A percentile compares a stretch with the other conserved stretches of the same genome.
Evolutionary conservation across 1,284 basidiomycete genomes (phyloP).

Genomic region (Austroboletus novae-zelandiae): DNA sequence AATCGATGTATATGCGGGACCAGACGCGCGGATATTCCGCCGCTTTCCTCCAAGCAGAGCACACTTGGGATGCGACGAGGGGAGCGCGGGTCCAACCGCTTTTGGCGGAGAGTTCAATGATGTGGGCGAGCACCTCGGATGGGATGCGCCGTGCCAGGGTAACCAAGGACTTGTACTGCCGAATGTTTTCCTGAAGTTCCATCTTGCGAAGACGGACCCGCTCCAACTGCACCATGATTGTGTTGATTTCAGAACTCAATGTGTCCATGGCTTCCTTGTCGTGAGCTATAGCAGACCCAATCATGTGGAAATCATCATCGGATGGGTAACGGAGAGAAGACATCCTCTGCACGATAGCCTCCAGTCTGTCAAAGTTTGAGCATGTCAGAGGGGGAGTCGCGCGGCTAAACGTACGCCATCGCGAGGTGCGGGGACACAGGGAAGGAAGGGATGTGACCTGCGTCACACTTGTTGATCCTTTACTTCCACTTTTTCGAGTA

Average conservation of each 20-base stretch:
- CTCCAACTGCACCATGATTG: conserved; percentile 39
- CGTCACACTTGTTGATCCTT: conserved; percentile 15
- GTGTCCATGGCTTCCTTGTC: conserved; percentile 42
- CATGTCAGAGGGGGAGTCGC: background rate
- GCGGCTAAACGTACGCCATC: conserved; percentile 12
- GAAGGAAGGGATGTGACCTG: conserved; percentile 13
- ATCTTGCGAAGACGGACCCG: conserved; percentile 44
- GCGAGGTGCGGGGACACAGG: background rate
- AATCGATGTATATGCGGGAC: conserved; percentile 55
- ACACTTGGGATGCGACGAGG: conserved; percentile 57
- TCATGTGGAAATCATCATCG: conserved; percentile 31
- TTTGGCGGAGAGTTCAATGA: conserved; percentile 51
- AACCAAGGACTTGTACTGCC: conserved; percentile 45
- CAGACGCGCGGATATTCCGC: conserved; percentile 52
- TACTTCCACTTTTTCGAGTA: conserved; percentile 8
- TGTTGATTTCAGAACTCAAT: conserved; percentile 45
- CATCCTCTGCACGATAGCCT: conserved; percentile 14
- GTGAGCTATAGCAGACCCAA: conserved; percentile 34
- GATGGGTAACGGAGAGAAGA: conserved; percentile 20
- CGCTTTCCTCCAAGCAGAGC: conserved; percentile 57
- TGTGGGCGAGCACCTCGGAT: conserved; percentile 51
- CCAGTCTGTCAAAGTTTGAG: conserved; percentile 9
- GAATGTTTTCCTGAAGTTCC: conserved; percentile 42
- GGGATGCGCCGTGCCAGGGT: conserved; percentile 57
- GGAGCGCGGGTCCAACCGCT: conserved; percentile 57